Evolutionary conservation across 371 early-diverging fungal species (phyloP).

Genomic region (Mortierella sp.): DNA sequence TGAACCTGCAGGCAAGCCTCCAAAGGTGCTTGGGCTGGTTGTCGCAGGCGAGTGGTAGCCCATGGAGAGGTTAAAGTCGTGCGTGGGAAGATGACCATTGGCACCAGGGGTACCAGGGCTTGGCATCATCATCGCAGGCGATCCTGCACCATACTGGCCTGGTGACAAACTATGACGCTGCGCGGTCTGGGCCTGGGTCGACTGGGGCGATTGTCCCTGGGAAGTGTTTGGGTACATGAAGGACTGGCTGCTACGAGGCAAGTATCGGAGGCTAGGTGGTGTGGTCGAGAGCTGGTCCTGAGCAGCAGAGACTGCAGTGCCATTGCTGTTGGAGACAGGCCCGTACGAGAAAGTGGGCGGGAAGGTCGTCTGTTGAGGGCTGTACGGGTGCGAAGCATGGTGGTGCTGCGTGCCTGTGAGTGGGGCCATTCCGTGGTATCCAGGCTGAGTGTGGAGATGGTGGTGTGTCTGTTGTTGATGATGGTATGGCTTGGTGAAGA

Average conservation of each 20-base stretch:
- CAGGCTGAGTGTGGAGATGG: constrained; percentile 23
- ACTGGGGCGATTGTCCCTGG: constrained; percentile 39
- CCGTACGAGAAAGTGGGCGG: constrained; percentile 28
- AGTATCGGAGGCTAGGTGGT: constrained; percentile 34
- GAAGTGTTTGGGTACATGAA: constrained; percentile 35
- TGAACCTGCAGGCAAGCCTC: constrained; percentile 10
- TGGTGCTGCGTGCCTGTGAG: constrained; percentile 32
- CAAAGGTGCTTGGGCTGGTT: constrained; percentile 31
- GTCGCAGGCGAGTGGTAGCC: constrained; percentile 44
- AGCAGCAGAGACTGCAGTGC: not conserved
- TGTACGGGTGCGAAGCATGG: constrained; percentile 30
- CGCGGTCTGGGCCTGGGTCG: constrained; percentile 17
- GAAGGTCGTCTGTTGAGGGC: constrained; percentile 41
- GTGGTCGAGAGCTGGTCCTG: constrained; percentile 43
- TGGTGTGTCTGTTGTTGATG: constrained; percentile 23
- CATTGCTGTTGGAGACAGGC: constrained; percentile 21
- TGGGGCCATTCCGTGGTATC: constrained; percentile 19
- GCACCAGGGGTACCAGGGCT: constrained; percentile 19
- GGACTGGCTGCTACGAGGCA: constrained; percentile 29
- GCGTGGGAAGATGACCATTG: constrained; percentile 30
- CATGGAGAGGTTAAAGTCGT: constrained; percentile 39
- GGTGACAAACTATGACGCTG: constrained; percentile 41
- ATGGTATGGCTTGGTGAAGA: constrained; percentile 37
- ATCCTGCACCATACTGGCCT: constrained; percentile 28
- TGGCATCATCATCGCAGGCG: constrained; percentile 48